Percentiles rank a stretch among this genome's conserved stretches.
phyloP scores from a whole-genome alignment of 768 basidiomycete species.

The Aureoboletus auriporus region DNA sequence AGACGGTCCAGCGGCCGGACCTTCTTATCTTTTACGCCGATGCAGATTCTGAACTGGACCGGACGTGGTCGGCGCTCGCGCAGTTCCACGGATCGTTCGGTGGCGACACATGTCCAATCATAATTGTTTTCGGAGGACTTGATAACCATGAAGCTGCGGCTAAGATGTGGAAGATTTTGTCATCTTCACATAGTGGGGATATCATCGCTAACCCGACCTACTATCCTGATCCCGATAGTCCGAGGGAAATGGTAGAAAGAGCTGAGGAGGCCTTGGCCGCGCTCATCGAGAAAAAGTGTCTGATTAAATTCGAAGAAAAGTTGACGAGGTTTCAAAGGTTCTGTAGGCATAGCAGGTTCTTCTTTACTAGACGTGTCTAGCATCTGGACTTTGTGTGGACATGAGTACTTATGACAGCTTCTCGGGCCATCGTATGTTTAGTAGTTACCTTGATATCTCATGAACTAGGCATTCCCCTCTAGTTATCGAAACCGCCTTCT shows the following conservation, averaged over 20 bases:
- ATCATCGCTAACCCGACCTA: slow-evolving; percentile 20
- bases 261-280: slow-evolving; percentile 14
- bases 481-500: no score
- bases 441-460: no score
- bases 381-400: background rate
- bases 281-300: slow-evolving; percentile 20
- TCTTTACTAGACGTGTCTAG: slow-evolving; percentile 15
- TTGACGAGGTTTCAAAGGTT: slow-evolving; percentile 19
- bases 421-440: no score
- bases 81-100: slow-evolving; percentile 15
- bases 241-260: slow-evolving; percentile 12
- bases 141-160: slow-evolving; percentile 11
- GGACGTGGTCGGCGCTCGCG: slow-evolving; percentile 14
- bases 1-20: slow-evolving; percentile 12
- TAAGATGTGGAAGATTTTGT: slow-evolving; percentile 12
- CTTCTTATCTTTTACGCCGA: slow-evolving; percentile 21
- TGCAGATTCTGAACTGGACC: slow-evolving; percentile 5
- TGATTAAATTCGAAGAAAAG: slow-evolving; percentile 15
- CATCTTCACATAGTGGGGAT: slow-evolving; percentile 6
- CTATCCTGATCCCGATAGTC: slow-evolving; percentile 11
- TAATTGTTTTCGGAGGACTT: slow-evolving; percentile 21
- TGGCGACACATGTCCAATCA: slow-evolving; percentile 17
- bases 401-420: no score
- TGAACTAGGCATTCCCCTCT: no score
- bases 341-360: slow-evolving; percentile 12